phyloP scores from a whole-genome alignment of 495 filamentous ascomycete species.

The Penicillium simplicissimum region DNA sequence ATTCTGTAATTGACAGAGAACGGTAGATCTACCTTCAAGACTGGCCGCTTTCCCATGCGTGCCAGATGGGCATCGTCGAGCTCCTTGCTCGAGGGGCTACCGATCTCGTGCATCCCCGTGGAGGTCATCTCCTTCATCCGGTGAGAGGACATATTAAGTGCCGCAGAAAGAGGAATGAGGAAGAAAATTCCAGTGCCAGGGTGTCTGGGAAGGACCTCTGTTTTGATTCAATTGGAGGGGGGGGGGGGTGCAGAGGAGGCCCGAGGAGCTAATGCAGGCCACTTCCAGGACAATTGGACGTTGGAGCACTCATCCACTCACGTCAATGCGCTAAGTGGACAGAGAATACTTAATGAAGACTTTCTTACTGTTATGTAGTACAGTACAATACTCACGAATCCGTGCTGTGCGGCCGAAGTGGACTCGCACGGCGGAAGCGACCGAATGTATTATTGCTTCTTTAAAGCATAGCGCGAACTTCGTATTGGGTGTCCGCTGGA shows the following conservation, averaged over 20 bases:
- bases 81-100: slow-evolving; percentile 20
- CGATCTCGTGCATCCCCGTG: slow-evolving; percentile 17
- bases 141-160: slow-evolving; percentile 15
- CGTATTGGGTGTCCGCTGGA: neutral
- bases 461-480: neutral
- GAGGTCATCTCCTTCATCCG: slow-evolving; percentile 18
- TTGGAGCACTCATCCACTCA: neutral
- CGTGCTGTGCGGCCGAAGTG: neutral
- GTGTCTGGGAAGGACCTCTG: neutral
- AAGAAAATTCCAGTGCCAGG: neutral
- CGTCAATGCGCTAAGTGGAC: neutral
- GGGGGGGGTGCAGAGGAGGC: neutral
- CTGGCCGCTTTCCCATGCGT: slow-evolving; percentile 52
- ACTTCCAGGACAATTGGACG: neutral
- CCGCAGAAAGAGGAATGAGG: neutral
- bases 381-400: too few relatives aligned
- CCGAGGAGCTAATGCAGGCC: slow-evolving; percentile 5
- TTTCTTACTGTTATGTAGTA: neutral
- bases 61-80: slow-evolving; percentile 44
- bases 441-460: neutral
- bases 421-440: neutral
- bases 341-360: neutral
- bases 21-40: slow-evolving; percentile 37
- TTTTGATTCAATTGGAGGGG: neutral
- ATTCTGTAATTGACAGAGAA: neutral